phyloP scores from a whole-genome alignment of 495 filamentous ascomycete species.

The Lasiosphaeris hirsuta region DNA sequence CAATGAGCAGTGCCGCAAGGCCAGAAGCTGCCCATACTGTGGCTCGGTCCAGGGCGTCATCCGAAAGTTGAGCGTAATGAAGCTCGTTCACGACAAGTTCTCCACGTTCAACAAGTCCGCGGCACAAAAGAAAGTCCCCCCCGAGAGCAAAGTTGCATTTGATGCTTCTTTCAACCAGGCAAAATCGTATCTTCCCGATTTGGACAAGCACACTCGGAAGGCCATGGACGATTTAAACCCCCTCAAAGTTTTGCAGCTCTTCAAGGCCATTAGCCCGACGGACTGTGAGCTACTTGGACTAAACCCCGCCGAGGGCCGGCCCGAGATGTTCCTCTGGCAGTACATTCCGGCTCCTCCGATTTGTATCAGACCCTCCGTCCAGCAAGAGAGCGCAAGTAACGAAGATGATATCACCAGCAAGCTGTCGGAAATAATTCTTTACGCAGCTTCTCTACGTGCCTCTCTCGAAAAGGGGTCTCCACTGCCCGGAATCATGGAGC shows the following conservation, averaged over 20 bases:
- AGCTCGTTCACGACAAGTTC: constrained; percentile 92
- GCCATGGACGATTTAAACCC: constrained; percentile 94
- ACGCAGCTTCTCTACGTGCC: constrained; percentile 76
- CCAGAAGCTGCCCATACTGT: constrained; percentile 71
- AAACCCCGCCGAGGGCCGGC: constrained; percentile 79
- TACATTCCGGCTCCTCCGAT: constrained; percentile 91
- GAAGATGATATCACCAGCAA: constrained; percentile 97
- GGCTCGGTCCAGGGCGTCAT: constrained; percentile 80
- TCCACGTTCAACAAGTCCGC: constrained; percentile 80
- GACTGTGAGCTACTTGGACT: constrained; percentile 92
- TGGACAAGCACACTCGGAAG: constrained; percentile 87
- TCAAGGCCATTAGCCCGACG: constrained; percentile 75
- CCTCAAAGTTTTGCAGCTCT: constrained; percentile 80
- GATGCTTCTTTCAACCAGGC: constrained; percentile 79
- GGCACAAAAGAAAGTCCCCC: constrained; percentile 75
- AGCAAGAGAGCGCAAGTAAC: constrained; percentile 84
- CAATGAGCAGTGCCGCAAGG: constrained; percentile 82
- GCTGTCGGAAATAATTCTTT: constrained; percentile 86
- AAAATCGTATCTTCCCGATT: constrained; percentile 66
- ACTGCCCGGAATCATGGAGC: constrained; percentile 89
- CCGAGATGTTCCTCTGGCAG: constrained; percentile 98
- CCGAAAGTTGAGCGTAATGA: constrained; percentile 80
- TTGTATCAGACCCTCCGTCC: constrained; percentile 88
- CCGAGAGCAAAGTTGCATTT: constrained; percentile 73
- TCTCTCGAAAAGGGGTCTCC: constrained; percentile 77